Evolutionary conservation across 352 stramenopile species (phyloP), one percentile per base, ranked within the genome.

Genomic region (Pythium biforme): DNA sequence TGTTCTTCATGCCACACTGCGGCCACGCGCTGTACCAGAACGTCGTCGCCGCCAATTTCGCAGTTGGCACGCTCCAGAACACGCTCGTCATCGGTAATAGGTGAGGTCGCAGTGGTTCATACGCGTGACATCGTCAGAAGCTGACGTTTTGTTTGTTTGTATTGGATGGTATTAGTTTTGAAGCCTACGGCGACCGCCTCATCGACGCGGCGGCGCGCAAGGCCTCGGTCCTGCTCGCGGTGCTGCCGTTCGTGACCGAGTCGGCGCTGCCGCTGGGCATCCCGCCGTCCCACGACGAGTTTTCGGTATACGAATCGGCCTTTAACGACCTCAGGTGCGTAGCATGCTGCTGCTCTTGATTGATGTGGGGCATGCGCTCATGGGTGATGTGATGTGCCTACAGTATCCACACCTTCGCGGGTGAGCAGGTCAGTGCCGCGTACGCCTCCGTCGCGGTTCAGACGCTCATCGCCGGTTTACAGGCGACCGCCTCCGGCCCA

Each of bases 1-100:
- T 97, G 14, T 97, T 97, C 56, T 97, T 94, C 74, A 97, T 97
- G 90, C 91, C 91, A 14, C 91, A 97, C 62, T 97, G 91, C 56
- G 82, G 83, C 22, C 81, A 85, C 46, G 69, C 66, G 50, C 75
- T 97, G 19, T 97, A 97, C 70, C 70, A 94, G 69, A 97, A 97
- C 66, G 78, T 97, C 19, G 64, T 97, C 14, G 78, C 79, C 47
- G 80, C 80, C 56, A 96, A 97, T 62, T 95, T 86, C 83, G 68
- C 68, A 10, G 60, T 45, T 11, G 55, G 17, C 7, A 56, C 51
- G 6, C 64, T 83, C 6, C 40, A 59, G 9, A 66, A 86, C 29
- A 37, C 94, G 33, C 31, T 89, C 39, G 78, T 97, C 55, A 78
- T 97, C 22, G 91, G 91, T 66, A 97, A 97, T 72, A 96, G 86